These are phyloP conservation scores for Hylodesmum podocarpum DNA, from an alignment of 306 rosid species.

Conservation along the genomic window DNA sequence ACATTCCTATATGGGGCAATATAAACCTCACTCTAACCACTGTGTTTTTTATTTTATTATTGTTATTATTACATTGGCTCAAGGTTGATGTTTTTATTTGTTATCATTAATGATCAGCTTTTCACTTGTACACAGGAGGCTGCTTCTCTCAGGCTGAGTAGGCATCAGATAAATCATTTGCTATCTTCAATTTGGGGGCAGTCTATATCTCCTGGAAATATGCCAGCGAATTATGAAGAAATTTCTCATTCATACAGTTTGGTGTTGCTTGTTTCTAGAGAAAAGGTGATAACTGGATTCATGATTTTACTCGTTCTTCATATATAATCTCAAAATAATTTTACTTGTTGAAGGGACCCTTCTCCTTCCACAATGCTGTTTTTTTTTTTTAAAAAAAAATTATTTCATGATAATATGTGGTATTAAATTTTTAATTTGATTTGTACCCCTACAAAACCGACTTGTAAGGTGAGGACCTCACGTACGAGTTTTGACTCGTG, in stretches of 20 bases:
- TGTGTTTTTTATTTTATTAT: neutral
- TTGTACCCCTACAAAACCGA: too few relatives aligned
- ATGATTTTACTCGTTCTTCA: slow-evolving; percentile 1
- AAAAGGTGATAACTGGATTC: slow-evolving; percentile 60
- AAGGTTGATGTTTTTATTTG: slow-evolving; percentile 15
- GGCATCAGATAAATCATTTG: slow-evolving; percentile 72
- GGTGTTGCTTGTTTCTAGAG: slow-evolving; percentile 71
- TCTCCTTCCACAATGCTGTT: slow-evolving; percentile 1
- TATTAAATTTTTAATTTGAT: too few relatives aligned
- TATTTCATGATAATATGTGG: neutral
- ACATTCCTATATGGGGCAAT: neutral
- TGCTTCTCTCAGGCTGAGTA: slow-evolving; percentile 61
- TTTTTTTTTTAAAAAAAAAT: too few relatives aligned
- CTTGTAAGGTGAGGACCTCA: too few relatives aligned
- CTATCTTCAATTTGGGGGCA: slow-evolving; percentile 86
- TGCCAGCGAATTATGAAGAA: slow-evolving; percentile 92
- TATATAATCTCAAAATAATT: slow-evolving; percentile 21
- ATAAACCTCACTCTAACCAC: slow-evolving; percentile 9
- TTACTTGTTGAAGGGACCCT: slow-evolving; percentile 1
- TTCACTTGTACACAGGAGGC: slow-evolving; percentile 51
- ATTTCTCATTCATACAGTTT: slow-evolving; percentile 81
- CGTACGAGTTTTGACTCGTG: too few relatives aligned
- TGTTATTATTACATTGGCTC: slow-evolving; percentile 4
- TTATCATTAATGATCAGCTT: slow-evolving; percentile 5
- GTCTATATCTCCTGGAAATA: slow-evolving; percentile 69